Conservation (phyloP, 768 basidiomycete species). For the Amanita molliuscula region DNA sequence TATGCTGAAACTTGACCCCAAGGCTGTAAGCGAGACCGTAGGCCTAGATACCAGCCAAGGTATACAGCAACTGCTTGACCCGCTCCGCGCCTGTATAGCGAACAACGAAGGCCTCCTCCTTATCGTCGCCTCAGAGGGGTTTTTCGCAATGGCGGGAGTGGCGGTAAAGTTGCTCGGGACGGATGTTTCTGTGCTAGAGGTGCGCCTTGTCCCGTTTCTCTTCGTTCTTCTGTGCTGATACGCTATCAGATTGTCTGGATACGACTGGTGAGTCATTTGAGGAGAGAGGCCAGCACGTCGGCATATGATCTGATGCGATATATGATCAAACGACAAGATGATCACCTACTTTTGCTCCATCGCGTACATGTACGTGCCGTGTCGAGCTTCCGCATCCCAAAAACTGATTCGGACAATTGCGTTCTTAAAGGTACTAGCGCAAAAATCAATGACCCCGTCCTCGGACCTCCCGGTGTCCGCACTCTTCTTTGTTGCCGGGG, state of each 20-base stretch:
- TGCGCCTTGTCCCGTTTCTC: not conserved
- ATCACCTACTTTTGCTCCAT: constrained; percentile 3
- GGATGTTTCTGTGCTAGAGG: not conserved
- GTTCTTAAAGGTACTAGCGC: constrained; percentile 25
- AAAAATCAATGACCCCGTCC: constrained; percentile 39
- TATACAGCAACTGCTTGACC: not conserved
- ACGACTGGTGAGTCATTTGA: not conserved
- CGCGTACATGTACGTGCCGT: constrained; percentile 1
- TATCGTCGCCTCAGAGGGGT: not conserved
- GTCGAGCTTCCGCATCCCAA: constrained; percentile 9
- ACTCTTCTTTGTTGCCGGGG: constrained; percentile 47
- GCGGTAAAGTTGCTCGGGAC: constrained; percentile 2
- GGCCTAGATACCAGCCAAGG: too few species aligned
- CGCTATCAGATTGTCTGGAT: not conserved
- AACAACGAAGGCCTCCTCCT: constrained; percentile 5
- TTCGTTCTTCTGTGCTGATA: not conserved
- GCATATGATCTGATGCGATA: not conserved
- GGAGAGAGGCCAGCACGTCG: not conserved
- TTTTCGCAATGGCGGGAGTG: not conserved
- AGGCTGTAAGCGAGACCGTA: too few species aligned
- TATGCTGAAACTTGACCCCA: too few species aligned
- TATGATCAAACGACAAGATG: not conserved
- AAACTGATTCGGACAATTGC: not conserved
- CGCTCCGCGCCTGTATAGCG: not conserved
- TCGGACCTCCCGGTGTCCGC: constrained; percentile 64